Percentiles rank a stretch among this genome's conserved stretches.
Conservation (phyloP, 148 eudicot genomes). For the Chenopodium album region DNA sequence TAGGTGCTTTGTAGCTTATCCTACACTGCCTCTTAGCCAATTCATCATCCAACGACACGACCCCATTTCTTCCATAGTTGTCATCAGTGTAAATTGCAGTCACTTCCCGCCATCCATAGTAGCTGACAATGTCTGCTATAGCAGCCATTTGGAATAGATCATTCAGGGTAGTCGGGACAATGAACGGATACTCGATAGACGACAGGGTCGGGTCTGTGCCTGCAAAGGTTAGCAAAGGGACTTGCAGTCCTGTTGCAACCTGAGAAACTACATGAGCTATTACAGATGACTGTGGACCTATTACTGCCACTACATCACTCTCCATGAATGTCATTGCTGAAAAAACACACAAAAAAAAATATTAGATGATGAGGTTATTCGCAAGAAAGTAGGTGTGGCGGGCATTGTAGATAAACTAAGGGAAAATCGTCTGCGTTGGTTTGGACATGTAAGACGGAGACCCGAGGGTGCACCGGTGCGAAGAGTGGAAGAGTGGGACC, state of each 20-base stretch:
- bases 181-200: constrained; percentile 50
- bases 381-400: too few relatives aligned
- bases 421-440: too few relatives aligned
- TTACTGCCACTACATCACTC: constrained; percentile 52
- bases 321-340: constrained; percentile 79
- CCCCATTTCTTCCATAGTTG: constrained; percentile 66
- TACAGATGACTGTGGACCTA: constrained; percentile 69
- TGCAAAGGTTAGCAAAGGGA: constrained; percentile 60
- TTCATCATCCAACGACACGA: constrained; percentile 46
- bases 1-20: constrained; percentile 51
- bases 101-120: constrained; percentile 62
- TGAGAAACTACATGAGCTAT: constrained; percentile 48
- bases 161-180: constrained; percentile 46
- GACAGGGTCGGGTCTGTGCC: constrained; percentile 65
- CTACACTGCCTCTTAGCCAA: constrained; percentile 38
- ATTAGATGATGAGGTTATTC: too few relatives aligned
- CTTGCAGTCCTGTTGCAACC: constrained; percentile 57
- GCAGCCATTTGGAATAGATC: constrained; percentile 72
- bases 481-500: too few relatives aligned
- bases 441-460: too few relatives aligned
- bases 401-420: too few relatives aligned
- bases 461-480: too few relatives aligned
- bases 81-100: constrained; percentile 63
- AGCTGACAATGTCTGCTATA: constrained; percentile 48
- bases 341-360: constrained; percentile 6